Evolutionary conservation across 129 eudicot genomes (phyloP).

Genomic region (Glebionis coronaria): DNA sequence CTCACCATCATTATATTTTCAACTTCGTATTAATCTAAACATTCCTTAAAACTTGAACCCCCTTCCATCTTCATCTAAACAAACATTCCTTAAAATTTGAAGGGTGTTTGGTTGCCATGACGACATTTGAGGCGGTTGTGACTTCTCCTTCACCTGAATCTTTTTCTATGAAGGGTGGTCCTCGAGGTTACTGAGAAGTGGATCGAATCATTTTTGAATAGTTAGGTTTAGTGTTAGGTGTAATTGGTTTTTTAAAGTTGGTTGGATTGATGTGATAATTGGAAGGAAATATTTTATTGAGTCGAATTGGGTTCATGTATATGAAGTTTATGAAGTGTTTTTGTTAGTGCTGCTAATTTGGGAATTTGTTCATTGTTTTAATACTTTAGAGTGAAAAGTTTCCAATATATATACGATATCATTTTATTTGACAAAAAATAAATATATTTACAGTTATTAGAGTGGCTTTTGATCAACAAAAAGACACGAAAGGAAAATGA

Average conservation of each 20-base stretch:
- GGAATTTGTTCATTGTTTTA: neutral
- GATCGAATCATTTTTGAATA: slow-evolving; percentile 9
- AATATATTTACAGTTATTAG: too few species aligned
- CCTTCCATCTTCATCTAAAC: too few species aligned
- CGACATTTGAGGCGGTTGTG: slow-evolving; percentile 18
- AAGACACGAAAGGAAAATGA: too few species aligned
- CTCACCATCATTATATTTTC: too few species aligned
- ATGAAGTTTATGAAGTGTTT: slow-evolving; percentile 13
- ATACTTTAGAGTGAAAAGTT: neutral
- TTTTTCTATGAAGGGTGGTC: slow-evolving; percentile 19
- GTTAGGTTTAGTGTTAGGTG: slow-evolving; percentile 26
- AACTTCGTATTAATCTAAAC: too few species aligned
- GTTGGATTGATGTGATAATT: slow-evolving; percentile 23
- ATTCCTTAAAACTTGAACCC: too few species aligned
- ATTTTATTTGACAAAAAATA: too few species aligned
- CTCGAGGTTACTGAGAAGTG: slow-evolving; percentile 29
- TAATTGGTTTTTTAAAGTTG: neutral
- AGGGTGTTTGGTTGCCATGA: slow-evolving; percentile 38
- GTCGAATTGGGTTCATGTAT: slow-evolving; percentile 28
- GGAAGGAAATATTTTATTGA: slow-evolving; percentile 8
- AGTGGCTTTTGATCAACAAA: too few species aligned
- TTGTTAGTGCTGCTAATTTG: neutral
- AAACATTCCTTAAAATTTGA: too few species aligned
- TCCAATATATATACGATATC: too few species aligned
- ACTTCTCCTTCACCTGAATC: slow-evolving; percentile 22